Conservation (phyloP, 2,329 filamentous ascomycete genomes). For the Lomentospora prolificans region DNA sequence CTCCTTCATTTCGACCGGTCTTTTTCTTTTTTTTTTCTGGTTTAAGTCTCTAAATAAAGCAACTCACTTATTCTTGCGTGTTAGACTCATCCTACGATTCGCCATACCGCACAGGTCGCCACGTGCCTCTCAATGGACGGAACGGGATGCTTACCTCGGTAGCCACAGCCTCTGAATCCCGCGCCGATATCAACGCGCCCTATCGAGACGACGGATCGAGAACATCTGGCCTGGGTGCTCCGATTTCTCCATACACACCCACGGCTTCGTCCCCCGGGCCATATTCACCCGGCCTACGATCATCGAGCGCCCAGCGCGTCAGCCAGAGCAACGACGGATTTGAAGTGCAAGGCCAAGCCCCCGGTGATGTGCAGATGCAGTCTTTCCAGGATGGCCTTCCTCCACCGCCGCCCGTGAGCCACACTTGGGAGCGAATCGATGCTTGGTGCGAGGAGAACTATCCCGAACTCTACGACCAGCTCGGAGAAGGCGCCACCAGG, state of each 20-base stretch:
- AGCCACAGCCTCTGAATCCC: conserved; percentile 81
- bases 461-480: conserved; percentile 84
- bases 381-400: conserved; percentile 86
- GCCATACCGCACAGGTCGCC: conserved; percentile 80
- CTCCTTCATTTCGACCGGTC: not conserved
- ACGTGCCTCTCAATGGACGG: conserved; percentile 78
- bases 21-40: conserved; percentile 1
- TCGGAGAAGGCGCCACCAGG: conserved; percentile 81
- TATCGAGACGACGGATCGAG: conserved; percentile 45
- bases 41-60: not conserved
- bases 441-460: conserved; percentile 92
- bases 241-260: conserved; percentile 28
- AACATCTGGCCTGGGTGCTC: conserved; percentile 22
- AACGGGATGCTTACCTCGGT: conserved; percentile 78
- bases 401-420: conserved; percentile 74
- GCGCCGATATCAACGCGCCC: conserved; percentile 68
- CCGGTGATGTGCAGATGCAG: conserved; percentile 92
- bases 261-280: conserved; percentile 53
- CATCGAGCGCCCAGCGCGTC: conserved; percentile 57
- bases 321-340: conserved; percentile 54
- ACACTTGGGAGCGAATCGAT: conserved; percentile 94
- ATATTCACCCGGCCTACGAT: conserved; percentile 85
- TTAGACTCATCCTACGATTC: conserved; percentile 88
- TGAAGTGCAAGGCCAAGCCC: conserved; percentile 59
- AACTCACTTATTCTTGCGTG: conserved; percentile 1